phyloP scores from a whole-genome alignment of 371 early-diverging fungal species.

The Syncephalastrum sp. region DNA sequence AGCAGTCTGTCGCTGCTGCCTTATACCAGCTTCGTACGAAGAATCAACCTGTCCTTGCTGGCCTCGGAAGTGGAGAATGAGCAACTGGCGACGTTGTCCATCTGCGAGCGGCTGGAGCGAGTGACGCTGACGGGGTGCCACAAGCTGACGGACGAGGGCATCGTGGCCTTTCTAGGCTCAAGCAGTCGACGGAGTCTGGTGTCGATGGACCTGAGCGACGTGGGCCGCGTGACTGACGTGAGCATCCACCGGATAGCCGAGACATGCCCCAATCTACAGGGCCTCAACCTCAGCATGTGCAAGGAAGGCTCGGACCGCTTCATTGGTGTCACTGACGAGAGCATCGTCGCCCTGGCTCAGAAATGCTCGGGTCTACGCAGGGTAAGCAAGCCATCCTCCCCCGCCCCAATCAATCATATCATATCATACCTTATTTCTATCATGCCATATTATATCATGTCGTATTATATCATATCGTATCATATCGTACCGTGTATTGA shows the following conservation, averaged over 20 bases:
- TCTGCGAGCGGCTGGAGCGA: slow-evolving; percentile 59
- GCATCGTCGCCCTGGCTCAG: slow-evolving; percentile 38
- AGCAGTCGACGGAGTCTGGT: slow-evolving; percentile 26
- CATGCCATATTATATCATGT: no score
- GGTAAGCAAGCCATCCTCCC: slow-evolving; percentile 21
- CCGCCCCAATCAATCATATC: no score
- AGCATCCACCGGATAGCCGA: slow-evolving; percentile 35
- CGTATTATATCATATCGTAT: no score
- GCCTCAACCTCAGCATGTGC: slow-evolving; percentile 43
- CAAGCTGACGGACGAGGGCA: slow-evolving; percentile 43
- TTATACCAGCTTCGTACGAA: slow-evolving; percentile 55
- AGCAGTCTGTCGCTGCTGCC: slow-evolving; percentile 29
- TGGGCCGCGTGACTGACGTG: slow-evolving; percentile 33
- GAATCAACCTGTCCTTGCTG: slow-evolving; percentile 60
- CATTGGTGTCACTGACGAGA: slow-evolving; percentile 33
- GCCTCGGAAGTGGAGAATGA: slow-evolving; percentile 43
- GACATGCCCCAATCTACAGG: slow-evolving; percentile 39
- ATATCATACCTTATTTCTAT: no score
- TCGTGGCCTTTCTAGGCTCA: slow-evolving; percentile 37
- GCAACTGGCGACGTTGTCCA: slow-evolving; percentile 32
- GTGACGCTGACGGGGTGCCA: slow-evolving; percentile 56
- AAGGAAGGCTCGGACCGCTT: slow-evolving; percentile 26
- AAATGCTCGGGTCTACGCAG: slow-evolving; percentile 37
- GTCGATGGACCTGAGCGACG: slow-evolving; percentile 46
- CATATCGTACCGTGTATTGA: no score